Evolutionary conservation across 202 grass and related monocot species (phyloP).

Genomic region (Brachypodium distachyon): DNA sequence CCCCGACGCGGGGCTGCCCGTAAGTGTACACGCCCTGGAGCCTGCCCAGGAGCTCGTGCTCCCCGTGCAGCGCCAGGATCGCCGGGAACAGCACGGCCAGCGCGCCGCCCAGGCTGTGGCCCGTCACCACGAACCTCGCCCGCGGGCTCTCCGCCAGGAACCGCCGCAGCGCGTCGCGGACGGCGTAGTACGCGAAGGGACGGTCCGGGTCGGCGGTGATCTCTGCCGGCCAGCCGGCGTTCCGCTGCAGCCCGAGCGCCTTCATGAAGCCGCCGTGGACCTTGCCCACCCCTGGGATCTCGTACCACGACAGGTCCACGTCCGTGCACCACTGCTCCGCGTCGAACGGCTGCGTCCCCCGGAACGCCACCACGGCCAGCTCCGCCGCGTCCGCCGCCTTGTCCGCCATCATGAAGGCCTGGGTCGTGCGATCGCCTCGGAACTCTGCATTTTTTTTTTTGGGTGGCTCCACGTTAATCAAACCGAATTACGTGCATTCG

Average conservation of each 20-base stretch:
- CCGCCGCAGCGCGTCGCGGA: slow-evolving; percentile 40
- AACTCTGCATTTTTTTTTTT: slow-evolving; percentile 36
- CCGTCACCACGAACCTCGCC: slow-evolving; percentile 47
- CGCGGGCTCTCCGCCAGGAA: slow-evolving; percentile 29
- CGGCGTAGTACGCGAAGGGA: slow-evolving; percentile 54
- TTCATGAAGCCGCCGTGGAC: slow-evolving; percentile 84
- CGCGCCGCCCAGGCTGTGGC: slow-evolving; percentile 82
- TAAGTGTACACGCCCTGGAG: slow-evolving; percentile 72
- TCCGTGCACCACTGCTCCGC: slow-evolving; percentile 65
- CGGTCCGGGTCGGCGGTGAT: background rate
- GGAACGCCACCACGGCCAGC: slow-evolving; percentile 62
- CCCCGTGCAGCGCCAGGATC: slow-evolving; percentile 38
- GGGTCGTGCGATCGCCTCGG: slow-evolving; percentile 29
- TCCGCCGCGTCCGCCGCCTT: slow-evolving; percentile 52
- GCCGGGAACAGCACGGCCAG: slow-evolving; percentile 58
- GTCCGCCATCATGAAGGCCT: slow-evolving; percentile 68
- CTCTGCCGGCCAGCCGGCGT: slow-evolving; percentile 32
- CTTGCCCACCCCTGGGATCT: slow-evolving; percentile 46
- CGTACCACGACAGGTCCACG: slow-evolving; percentile 87
- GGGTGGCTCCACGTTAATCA: background rate
- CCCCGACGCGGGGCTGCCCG: slow-evolving; percentile 71
- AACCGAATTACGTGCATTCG: background rate
- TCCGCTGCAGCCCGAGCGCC: slow-evolving; percentile 57
- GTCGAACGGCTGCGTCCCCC: slow-evolving; percentile 73
- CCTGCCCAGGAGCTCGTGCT: slow-evolving; percentile 11